Evolutionary conservation across 2,329 filamentous ascomycete genomes (phyloP).

Genomic region (Blumeria graminis): DNA sequence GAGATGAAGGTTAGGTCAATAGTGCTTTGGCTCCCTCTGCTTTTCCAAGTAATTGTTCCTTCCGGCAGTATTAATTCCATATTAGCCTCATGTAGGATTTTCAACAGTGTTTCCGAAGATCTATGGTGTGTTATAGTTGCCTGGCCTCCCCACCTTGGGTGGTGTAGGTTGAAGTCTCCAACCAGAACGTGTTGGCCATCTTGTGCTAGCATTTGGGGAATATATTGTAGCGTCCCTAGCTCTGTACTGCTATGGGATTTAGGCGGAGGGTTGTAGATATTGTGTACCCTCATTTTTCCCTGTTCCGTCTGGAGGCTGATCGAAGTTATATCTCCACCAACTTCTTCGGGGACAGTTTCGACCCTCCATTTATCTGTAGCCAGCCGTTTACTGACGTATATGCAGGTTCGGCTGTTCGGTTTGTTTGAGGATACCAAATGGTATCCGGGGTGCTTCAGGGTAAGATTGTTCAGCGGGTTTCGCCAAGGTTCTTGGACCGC

Average conservation of each 20-base stretch:
- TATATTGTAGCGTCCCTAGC: neutral
- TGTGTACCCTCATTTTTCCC: neutral
- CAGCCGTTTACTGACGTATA: neutral
- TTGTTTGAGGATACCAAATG: neutral
- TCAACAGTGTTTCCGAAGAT: neutral
- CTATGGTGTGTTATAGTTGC: neutral
- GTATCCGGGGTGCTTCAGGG: neutral
- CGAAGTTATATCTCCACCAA: neutral
- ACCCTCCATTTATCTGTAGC: neutral
- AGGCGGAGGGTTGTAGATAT: neutral
- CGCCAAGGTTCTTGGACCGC: neutral
- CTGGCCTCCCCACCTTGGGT: neutral
- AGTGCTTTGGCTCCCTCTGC: neutral
- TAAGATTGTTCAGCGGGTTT: neutral
- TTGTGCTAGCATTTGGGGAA: neutral
- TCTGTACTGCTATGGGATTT: neutral
- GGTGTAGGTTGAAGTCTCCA: constrained; percentile 1
- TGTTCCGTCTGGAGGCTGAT: neutral
- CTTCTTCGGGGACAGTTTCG: neutral
- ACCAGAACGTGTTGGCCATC: neutral
- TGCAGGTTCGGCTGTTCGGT: neutral
- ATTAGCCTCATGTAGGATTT: neutral
- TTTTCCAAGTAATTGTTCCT: neutral
- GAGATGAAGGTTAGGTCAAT: neutral
- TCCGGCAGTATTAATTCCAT: neutral